A percentile compares a stretch with the other conserved stretches of the same genome.
Evolutionary conservation across 805 yeast genomes (phyloP).

Genomic region (Candida easanensis): DNA sequence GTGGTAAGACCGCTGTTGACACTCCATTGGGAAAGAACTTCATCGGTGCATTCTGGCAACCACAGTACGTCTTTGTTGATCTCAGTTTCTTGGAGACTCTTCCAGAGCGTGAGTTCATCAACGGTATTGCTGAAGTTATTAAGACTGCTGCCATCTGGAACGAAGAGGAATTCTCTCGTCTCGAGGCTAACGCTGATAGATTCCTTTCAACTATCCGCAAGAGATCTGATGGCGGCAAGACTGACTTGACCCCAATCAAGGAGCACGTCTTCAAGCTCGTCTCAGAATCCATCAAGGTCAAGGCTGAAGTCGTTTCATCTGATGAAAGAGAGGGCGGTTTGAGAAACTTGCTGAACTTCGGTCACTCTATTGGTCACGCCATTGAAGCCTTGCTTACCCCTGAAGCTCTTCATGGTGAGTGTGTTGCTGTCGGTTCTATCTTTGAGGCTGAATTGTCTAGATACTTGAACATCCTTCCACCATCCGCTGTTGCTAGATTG

Average conservation of each 20-base stretch:
- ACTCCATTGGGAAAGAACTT: slow-evolving; percentile 95
- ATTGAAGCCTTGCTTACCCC: slow-evolving; percentile 97
- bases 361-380: slow-evolving; percentile 97
- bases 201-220: slow-evolving; percentile 67
- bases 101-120: slow-evolving; percentile 91
- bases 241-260: slow-evolving; percentile 65
- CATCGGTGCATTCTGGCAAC: slow-evolving; percentile 98
- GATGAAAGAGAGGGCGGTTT: slow-evolving; percentile 96
- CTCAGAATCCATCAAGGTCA: slow-evolving; percentile 80
- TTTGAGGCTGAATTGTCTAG: slow-evolving; percentile 95
- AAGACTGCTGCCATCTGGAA: slow-evolving; percentile 99
- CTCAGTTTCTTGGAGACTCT: slow-evolving; percentile 81
- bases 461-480: slow-evolving; percentile 81
- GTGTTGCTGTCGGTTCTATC: slow-evolving; percentile 97
- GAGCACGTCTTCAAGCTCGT: slow-evolving; percentile 79
- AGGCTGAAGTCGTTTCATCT: slow-evolving; percentile 88
- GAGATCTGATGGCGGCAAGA: slow-evolving; percentile 43
- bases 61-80: slow-evolving; percentile 83
- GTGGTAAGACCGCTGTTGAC: slow-evolving; percentile 98
- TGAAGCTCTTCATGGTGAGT: slow-evolving; percentile 94
- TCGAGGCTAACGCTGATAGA: slow-evolving; percentile 69
- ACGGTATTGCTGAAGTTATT: slow-evolving; percentile 97
- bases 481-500: slow-evolving; percentile 91
- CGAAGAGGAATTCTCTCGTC: slow-evolving; percentile 78
- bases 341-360: slow-evolving; percentile 89